Evolutionary conservation across 495 filamentous ascomycete species (phyloP).

Genomic region (Usnea hakonensis): DNA sequence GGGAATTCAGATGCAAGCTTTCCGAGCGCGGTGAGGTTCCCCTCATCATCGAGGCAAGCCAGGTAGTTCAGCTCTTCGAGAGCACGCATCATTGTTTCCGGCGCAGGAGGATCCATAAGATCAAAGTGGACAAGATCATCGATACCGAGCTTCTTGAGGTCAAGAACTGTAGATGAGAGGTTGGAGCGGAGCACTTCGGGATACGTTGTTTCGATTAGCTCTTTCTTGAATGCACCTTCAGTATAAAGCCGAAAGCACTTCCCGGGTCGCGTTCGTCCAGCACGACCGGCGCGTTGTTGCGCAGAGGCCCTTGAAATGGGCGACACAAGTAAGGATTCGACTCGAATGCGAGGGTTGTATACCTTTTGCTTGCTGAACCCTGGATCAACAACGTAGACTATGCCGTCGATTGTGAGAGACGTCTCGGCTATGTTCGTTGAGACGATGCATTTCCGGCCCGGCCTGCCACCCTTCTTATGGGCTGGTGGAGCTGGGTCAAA

Average conservation of each 20-base stretch:
- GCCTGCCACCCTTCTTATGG: conserved; percentile 62
- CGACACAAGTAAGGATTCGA: conserved; percentile 91
- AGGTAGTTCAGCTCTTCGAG: conserved; percentile 97
- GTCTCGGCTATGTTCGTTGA: conserved; percentile 99
- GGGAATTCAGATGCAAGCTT: conserved; percentile 91
- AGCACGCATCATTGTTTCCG: conserved; percentile 97
- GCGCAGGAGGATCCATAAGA: conserved; percentile 96
- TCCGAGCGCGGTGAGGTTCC: conserved; percentile 78
- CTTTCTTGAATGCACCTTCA: conserved; percentile 93
- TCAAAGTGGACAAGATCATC: conserved; percentile 97
- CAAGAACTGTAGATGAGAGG: conserved; percentile 85
- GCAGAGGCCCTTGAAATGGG: conserved; percentile 98
- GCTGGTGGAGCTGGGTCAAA: conserved; percentile 82
- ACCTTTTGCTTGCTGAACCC: conserved; percentile 99
- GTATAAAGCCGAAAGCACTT: conserved; percentile 98
- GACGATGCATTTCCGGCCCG: conserved; percentile 91
- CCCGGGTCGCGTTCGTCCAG: conserved; percentile 92
- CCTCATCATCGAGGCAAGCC: conserved; percentile 93
- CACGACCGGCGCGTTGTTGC: conserved; percentile 95
- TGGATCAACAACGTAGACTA: conserved; percentile 97
- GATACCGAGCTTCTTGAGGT: conserved; percentile 94
- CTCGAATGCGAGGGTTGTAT: conserved; percentile 93
- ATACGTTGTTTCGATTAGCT: conserved; percentile 93
- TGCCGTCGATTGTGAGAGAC: conserved; percentile 94
- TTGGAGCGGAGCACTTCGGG: conserved; percentile 95